Evolutionary conservation across 2,329 filamentous ascomycete genomes (phyloP), one percentile per base, ranked within the genome.

Genomic region (Clarireedia paspali): DNA sequence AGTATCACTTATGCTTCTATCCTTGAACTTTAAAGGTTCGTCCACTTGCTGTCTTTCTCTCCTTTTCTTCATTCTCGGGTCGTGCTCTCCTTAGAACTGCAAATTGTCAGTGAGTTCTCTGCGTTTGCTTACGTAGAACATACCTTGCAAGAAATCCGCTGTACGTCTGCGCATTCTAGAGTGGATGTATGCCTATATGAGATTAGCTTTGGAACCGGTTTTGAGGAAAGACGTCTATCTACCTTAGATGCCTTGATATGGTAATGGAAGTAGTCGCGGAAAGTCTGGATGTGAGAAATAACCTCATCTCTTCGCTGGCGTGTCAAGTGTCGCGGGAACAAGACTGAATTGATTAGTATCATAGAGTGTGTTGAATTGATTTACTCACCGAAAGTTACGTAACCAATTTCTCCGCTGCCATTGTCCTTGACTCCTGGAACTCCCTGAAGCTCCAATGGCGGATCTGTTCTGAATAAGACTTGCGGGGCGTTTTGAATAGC

Each of bases 201-300:
- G 46, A 20, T 62, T 17, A 57, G 52, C n/a, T 53, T 10, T 57
- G 36, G 30, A 42, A 42, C 17, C 7, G 0, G 39, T 20, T 42
- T 5, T 15, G 10, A 42, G 39, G 39, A 34, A 34, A 34, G 57
- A 50, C 62, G 48, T 62, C 38, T 14, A 12, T 56, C 39, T 71
- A 84, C 83, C 79, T 99, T 99, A 60, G 91, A 96, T 30, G 94
- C 95, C 76, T 99, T 99, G 75, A 99, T 99, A 74, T 99, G 94
- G 73, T 99, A 99, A 74, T 99, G 94, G 80, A 99, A 99, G 74
- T 99, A 99, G 71, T 99, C 94, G 64, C 94, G 89, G 88, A 99
- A 99, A 14, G 94, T 99, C 75, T 99, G 95, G 67, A 99, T 97
- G 72, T 99, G 95, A 50, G 91, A 96, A 65, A 99, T 99, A 70